phyloP scores from a whole-genome alignment of 306 rosid species.

The Fragaria ananassa region DNA sequence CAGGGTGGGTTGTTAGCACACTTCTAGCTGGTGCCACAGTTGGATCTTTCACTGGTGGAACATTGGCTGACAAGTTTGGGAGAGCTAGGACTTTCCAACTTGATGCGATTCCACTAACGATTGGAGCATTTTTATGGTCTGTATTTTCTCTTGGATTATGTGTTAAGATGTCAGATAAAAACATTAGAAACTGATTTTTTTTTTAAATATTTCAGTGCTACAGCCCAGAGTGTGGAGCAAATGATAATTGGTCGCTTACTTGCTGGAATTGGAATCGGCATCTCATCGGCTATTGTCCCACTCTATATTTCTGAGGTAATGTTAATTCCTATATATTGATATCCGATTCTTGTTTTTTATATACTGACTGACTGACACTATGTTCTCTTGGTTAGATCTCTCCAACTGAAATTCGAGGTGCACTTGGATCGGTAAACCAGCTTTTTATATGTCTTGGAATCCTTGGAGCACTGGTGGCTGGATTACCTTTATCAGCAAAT shows the following conservation, averaged over 20 bases:
- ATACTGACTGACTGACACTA: constrained; percentile 7
- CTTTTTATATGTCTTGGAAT: constrained; percentile 87
- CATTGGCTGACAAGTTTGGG: constrained; percentile 93
- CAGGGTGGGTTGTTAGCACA: constrained; percentile 94
- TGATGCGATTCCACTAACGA: constrained; percentile 74
- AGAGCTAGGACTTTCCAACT: constrained; percentile 81
- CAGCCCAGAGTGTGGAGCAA: constrained; percentile 85
- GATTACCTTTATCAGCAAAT: constrained; percentile 86
- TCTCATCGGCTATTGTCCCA: constrained; percentile 90
- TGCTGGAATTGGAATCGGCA: constrained; percentile 91
- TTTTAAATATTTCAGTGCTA: constrained; percentile 53
- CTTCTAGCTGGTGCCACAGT: constrained; percentile 83
- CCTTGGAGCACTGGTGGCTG: constrained; percentile 81
- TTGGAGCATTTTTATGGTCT: constrained; percentile 85
- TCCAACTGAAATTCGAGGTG: constrained; percentile 92
- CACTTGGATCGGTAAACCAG: constrained; percentile 90
- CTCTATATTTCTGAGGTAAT: constrained; percentile 91
- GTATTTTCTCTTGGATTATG: constrained; percentile 18
- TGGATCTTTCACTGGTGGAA: constrained; percentile 90
- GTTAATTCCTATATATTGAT: constrained; percentile 4
- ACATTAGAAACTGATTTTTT: not conserved
- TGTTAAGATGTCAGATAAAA: constrained; percentile 20
- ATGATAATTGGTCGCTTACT: constrained; percentile 91
- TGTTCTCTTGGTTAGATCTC: constrained; percentile 60
- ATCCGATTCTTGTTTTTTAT: not conserved